Base-by-base conservation (phyloP, 108 stramenopile genomes). In the Nannochloropsis oceanica region DNA sequence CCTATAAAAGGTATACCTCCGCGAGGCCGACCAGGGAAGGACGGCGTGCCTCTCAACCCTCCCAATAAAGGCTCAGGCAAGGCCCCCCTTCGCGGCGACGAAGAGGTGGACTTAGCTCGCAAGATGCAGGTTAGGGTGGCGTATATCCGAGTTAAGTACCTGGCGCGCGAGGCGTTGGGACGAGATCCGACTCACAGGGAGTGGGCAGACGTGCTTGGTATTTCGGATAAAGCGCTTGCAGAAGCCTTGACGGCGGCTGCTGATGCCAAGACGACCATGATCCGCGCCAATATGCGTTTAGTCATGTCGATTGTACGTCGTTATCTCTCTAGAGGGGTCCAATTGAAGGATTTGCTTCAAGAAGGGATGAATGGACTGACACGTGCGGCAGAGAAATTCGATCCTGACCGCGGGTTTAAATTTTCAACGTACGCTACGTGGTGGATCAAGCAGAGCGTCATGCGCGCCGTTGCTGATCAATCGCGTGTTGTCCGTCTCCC, bases 381-480 rank as follows among this genome's bases (percentile, higher is more conserved):
- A 13, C 93, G 95, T 25, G 97, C 97, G 0, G 94, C 96, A 12
- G 95, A 96, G 87, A 85, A 95, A 42, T 98, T 95, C 89, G 96
- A 98, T 90, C 96, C 96, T 0, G 85, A 84, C 42, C 91, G 92
- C 80, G 96, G 96, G 27, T 90, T 96, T 46, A 93, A 95, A 27
- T 97, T 98, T 86, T 92, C 91, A 43, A 97, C 97, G 73, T 98
- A 98, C 89, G 97, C 97, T 22, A 95, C 95, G n/a, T 95, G 96
- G 90, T 98, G 97, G 97, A 96, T 98, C 90, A 96, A 97, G 94
- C 96, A 97, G 91, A 89, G 92, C 83, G 94, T 97, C 86, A 94
- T 94, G 94, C 91, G 96, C 82, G 96, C 96, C 44, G 94, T 96
- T 89, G 95, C 95, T 8, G 95, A 95, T 84, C 95, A 96, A 87